Evolutionary conservation across 2,329 filamentous ascomycete genomes (phyloP).

Genomic region (Teratosphaeria zuluensis): DNA sequence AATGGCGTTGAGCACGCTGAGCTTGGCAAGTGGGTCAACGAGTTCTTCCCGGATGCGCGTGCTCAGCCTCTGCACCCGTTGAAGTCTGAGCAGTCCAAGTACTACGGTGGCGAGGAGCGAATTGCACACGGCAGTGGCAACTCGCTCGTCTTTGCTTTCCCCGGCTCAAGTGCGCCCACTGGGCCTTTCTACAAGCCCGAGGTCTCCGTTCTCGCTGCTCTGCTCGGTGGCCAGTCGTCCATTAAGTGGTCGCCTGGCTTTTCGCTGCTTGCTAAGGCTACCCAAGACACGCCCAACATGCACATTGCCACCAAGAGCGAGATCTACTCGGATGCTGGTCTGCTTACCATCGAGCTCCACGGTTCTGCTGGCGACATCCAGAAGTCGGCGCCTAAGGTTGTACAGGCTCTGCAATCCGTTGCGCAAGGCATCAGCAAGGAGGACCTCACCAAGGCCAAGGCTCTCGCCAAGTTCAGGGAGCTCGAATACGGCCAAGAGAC

Average conservation of each 20-base stretch:
- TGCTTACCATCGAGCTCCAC: conserved; percentile 71
- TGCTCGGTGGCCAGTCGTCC: conserved; percentile 80
- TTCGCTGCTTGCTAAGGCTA: conserved; percentile 75
- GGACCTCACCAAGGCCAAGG: conserved; percentile 82
- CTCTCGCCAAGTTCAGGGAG: conserved; percentile 85
- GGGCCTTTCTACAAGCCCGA: conserved; percentile 76
- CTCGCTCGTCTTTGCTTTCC: conserved; percentile 83
- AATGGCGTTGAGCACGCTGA: conserved; percentile 72
- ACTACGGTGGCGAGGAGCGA: conserved; percentile 92
- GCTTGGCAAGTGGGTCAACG: conserved; percentile 78
- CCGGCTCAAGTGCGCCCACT: conserved; percentile 68
- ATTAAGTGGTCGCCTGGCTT: conserved; percentile 97
- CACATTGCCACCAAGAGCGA: conserved; percentile 65
- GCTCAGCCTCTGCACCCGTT: conserved; percentile 42
- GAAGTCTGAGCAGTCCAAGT: conserved; percentile 61
- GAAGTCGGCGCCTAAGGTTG: conserved; percentile 63
- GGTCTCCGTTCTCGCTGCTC: conserved; percentile 72
- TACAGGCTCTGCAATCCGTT: conserved; percentile 73
- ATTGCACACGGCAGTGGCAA: conserved; percentile 68
- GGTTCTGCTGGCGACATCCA: conserved; percentile 66
- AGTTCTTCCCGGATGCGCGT: conserved; percentile 76
- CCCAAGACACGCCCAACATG: conserved; percentile 55
- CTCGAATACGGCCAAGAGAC: conserved; percentile 73
- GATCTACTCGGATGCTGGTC: conserved; percentile 87
- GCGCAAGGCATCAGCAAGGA: conserved; percentile 65